phyloP scores from a whole-genome alignment of 306 rosid species.

The Rubus parviflorus region DNA sequence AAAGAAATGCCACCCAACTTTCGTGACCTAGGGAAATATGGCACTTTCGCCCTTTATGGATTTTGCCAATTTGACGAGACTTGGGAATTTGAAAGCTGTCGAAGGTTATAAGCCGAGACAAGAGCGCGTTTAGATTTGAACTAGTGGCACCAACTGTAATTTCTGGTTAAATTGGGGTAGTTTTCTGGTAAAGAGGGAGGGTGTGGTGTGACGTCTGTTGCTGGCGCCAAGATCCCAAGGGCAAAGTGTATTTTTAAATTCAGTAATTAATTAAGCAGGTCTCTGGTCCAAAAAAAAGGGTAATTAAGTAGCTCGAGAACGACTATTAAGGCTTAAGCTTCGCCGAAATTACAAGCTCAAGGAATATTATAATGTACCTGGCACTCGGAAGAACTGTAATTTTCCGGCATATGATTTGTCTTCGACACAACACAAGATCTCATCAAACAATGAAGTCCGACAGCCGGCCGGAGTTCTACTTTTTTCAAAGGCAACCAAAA shows the following conservation, averaged over 20 bases:
- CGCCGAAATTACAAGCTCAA: slow-evolving; percentile 48
- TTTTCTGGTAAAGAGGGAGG: background rate
- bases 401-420: background rate
- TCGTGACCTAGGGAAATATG: slow-evolving; percentile 24
- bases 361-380: slow-evolving; percentile 9
- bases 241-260: background rate
- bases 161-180: background rate
- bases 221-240: slow-evolving; percentile 25
- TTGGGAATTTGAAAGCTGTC: slow-evolving; percentile 21
- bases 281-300: background rate
- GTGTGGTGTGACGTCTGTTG: slow-evolving; percentile 3
- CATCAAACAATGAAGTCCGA: background rate
- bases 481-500: background rate
- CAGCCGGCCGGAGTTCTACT: slow-evolving; percentile 4
- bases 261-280: background rate
- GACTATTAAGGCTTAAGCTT: slow-evolving; percentile 58
- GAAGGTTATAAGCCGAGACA: background rate
- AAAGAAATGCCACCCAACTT: slow-evolving; percentile 31
- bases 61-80: slow-evolving; percentile 9
- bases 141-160: slow-evolving; percentile 14
- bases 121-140: slow-evolving; percentile 31
- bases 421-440: background rate
- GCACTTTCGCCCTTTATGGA: slow-evolving; percentile 8
- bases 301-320: slow-evolving; percentile 42
- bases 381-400: background rate